Conservation (phyloP, 352 stramenopile species). For the Phytopythium boreale region DNA sequence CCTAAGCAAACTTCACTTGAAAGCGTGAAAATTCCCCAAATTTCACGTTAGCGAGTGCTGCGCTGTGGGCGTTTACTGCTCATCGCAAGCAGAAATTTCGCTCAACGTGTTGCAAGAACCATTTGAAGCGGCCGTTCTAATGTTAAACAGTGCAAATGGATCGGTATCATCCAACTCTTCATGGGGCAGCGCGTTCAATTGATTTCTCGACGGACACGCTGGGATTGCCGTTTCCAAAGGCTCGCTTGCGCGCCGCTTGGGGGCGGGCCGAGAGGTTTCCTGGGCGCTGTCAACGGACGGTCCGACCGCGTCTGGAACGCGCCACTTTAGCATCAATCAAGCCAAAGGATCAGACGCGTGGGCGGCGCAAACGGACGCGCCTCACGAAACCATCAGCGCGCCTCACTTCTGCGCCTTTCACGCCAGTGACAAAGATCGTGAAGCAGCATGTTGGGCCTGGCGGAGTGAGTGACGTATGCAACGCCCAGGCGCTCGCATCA, state of each 20-base stretch:
- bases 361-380: background rate
- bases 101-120: too few species aligned
- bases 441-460: background rate
- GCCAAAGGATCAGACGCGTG: background rate
- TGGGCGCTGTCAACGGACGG: background rate
- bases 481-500: background rate
- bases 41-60: too few species aligned
- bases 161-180: too few species aligned
- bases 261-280: background rate
- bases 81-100: too few species aligned
- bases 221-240: background rate
- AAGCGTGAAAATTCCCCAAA: background rate
- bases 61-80: too few species aligned
- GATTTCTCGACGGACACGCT: background rate
- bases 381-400: background rate
- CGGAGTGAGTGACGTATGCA: constrained; percentile 1
- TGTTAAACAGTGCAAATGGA: background rate
- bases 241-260: background rate
- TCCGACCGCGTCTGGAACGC: background rate
- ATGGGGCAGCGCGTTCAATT: background rate
- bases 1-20: background rate
- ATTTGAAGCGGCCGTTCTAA: too few species aligned
- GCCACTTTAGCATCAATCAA: background rate
- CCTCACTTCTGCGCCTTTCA: background rate
- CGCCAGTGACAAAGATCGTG: too few species aligned